Evolutionary conservation across 2,329 filamentous ascomycete species (phyloP).

Genomic region (Paecilomyces fulvus): DNA sequence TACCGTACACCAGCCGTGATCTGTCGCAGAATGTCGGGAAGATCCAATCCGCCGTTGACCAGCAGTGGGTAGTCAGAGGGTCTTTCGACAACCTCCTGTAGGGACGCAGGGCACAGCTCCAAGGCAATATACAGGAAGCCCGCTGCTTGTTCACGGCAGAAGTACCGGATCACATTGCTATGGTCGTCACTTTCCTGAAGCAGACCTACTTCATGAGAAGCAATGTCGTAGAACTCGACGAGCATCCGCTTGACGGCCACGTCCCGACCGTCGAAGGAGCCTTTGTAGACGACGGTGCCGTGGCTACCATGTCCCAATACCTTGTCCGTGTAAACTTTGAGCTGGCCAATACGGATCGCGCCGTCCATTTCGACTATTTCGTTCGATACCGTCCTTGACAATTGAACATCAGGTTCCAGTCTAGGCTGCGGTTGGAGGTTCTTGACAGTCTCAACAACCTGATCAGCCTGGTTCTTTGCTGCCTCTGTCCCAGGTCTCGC

Average conservation of each 20-base stretch:
- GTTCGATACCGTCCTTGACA: constrained; percentile 45
- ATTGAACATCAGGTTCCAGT: constrained; percentile 55
- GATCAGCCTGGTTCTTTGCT: constrained; percentile 49
- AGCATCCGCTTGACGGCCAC: constrained; percentile 97
- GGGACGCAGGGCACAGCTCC: constrained; percentile 85
- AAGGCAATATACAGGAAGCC: constrained; percentile 94
- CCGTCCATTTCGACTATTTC: constrained; percentile 54
- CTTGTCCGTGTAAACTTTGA: constrained; percentile 51
- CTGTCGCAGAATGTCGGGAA: constrained; percentile 75
- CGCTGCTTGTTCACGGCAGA: constrained; percentile 77
- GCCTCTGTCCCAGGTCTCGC: constrained; percentile 46
- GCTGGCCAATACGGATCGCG: constrained; percentile 51
- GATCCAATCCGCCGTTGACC: constrained; percentile 57
- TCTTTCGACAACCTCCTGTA: constrained; percentile 83
- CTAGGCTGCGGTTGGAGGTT: constrained; percentile 32
- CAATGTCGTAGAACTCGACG: constrained; percentile 90
- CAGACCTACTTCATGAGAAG: constrained; percentile 84
- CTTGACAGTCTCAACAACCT: constrained; percentile 50
- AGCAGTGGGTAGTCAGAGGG: constrained; percentile 59
- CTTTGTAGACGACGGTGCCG: constrained; percentile 91
- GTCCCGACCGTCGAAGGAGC: constrained; percentile 85
- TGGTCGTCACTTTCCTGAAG: constrained; percentile 92
- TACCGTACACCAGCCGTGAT: constrained; percentile 84
- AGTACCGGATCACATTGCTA: constrained; percentile 93
- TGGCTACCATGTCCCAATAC: constrained; percentile 74